Evolutionary conservation across 352 stramenopile species (phyloP).

Genomic region (Pythium chondricola): DNA sequence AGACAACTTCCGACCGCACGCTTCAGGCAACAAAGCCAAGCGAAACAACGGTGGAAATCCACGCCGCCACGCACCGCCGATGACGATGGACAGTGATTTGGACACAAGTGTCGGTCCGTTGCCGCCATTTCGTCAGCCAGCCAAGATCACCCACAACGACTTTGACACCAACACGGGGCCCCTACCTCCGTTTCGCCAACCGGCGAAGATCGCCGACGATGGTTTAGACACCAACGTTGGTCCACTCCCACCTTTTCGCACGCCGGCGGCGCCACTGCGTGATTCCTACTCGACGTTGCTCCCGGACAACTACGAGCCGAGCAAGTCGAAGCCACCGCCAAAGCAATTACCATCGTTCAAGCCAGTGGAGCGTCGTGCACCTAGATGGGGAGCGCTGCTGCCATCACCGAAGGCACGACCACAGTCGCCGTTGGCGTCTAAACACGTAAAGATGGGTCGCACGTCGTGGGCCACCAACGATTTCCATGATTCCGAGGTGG

Average conservation of each 20-base stretch:
- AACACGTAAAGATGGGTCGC: not conserved
- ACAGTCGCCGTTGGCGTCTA: not conserved
- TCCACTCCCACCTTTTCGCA: not conserved
- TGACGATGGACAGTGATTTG: no score
- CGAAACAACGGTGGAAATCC: no score
- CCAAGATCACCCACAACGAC: no score
- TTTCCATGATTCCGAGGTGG: not conserved
- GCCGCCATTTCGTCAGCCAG: not conserved
- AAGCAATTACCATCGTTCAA: not conserved
- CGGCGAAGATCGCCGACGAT: not conserved
- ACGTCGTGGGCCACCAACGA: not conserved
- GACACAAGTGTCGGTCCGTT: no score
- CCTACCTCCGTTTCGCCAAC: not conserved
- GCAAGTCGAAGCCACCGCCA: not conserved
- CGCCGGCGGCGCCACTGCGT: not conserved
- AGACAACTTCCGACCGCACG: no score
- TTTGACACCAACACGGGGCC: no score
- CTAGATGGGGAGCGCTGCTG: not conserved
- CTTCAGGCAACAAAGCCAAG: no score
- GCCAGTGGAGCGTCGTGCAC: not conserved
- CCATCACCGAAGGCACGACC: not conserved
- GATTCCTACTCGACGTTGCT: not conserved
- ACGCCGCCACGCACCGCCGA: no score
- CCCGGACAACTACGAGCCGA: not conserved
- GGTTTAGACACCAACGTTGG: no score